A percentile compares a stretch with the other conserved stretches of the same genome.
Conservation (phyloP, 1,284 basidiomycete species). For the Austroboletus novae-zelandiae region DNA sequence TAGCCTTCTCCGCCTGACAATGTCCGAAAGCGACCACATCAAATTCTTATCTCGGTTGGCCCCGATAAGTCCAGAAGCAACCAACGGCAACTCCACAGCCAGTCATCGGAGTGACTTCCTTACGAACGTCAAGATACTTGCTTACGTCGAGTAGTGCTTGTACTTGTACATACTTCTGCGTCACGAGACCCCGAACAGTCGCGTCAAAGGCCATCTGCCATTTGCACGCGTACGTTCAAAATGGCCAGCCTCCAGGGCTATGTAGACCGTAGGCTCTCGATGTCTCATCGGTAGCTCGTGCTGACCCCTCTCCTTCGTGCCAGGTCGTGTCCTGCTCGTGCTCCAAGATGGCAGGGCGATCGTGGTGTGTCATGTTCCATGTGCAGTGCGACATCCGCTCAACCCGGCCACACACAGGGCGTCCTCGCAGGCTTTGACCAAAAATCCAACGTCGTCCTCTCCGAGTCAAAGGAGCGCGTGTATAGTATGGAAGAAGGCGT, state of each 20-base stretch:
- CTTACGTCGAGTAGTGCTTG: no score
- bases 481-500: constrained; percentile 89
- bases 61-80: no score
- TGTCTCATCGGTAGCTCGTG: constrained; percentile 4
- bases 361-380: constrained; percentile 45
- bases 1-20: no score
- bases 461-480: constrained; percentile 87
- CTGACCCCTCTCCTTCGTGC: constrained; percentile 1
- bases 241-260: constrained; percentile 87
- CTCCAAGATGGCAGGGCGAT: constrained; percentile 91
- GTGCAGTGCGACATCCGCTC: constrained; percentile 7
- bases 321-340: constrained; percentile 76
- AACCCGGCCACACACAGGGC: constrained; percentile 51
- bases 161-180: no score
- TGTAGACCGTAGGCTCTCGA: constrained; percentile 64
- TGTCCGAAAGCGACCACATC: no score
- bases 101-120: no score
- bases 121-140: no score
- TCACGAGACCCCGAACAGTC: no score
- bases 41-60: no score
- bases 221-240: constrained; percentile 16
- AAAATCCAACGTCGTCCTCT: constrained; percentile 90
- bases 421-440: constrained; percentile 88
- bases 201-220: no score
- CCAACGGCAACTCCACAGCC: no score